Base-by-base conservation (phyloP, 805 yeast species). In the Groenewaldozyma tartarivorans region DNA sequence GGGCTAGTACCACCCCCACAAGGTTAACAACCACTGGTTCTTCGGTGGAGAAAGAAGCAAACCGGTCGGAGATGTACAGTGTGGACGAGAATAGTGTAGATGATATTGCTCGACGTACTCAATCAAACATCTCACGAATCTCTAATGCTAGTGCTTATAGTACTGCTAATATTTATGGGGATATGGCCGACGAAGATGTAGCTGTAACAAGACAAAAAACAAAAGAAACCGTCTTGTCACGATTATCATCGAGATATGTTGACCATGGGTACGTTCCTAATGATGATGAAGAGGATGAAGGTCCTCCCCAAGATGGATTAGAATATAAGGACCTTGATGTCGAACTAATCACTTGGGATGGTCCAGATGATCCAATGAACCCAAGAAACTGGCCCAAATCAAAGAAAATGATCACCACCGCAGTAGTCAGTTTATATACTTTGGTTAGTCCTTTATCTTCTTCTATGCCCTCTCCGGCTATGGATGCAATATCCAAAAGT, bases 271-370 rank as follows among this genome's bases (percentile, higher is more conserved):
- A 38, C 33, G 27, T 49, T 37, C 32, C 40, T 22, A 26, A 38
- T 6, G 54, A 48, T 17, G 62, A 53, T 19, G 46, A 49, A 9
- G 59, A 54, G 22, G 49, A 44, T 9, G 50, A 49, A 17, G 43
- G 40, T 32, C 4, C 7, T 7, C 32, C 27, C 3, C 37, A 50
- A 63, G 71, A 66, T 41, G 83, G 83, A 20, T 63, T 62, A 5
- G 81, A 77, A 50, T 77, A 71, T 53, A 61, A 62, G 24, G 54
- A 57, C 4, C 58, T 75, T 6, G 84, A 79, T 50, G 84, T 83
- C 0, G 83, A 79, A 50, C 60, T 79, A 36, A 77, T 79, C 7
- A 71, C 82, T 1, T 79, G 84, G 84, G 75, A 76, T 24, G 77
- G 78, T 2, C 68, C 66, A 15, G 69, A 72, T 39, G 87, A 79